A percentile compares a stretch with the other conserved stretches of the same genome.
phyloP scores from a whole-genome alignment of 371 early-diverging fungal species.

The Spiromyces aspiralis region DNA sequence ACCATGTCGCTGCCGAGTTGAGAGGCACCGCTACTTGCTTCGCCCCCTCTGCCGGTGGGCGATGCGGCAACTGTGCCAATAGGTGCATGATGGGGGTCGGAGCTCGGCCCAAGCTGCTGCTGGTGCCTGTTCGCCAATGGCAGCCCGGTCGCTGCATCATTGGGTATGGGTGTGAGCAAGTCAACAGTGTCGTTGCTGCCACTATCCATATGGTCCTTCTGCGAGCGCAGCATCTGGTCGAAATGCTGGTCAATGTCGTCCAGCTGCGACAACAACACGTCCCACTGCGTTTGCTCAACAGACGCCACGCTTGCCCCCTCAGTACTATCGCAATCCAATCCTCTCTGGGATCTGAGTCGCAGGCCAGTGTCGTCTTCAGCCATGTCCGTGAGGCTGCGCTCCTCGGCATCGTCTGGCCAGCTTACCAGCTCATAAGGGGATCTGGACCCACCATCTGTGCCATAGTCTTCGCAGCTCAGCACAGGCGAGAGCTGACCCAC shows the following conservation, averaged over 20 bases:
- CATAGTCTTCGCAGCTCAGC: not conserved
- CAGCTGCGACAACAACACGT: not conserved
- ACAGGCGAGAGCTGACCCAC: not conserved
- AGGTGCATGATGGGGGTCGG: not conserved
- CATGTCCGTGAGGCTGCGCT: not conserved
- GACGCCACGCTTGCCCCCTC: too few relatives aligned
- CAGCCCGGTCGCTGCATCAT: not conserved
- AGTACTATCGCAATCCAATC: not conserved
- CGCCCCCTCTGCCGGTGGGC: not conserved
- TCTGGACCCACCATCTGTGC: not conserved
- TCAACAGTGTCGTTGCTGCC: not conserved
- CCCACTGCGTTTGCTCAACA: not conserved
- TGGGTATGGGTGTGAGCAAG: not conserved
- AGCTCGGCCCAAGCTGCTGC: not conserved
- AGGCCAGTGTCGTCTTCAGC: not conserved
- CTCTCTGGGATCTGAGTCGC: not conserved
- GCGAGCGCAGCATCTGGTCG: not conserved
- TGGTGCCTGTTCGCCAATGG: not conserved
- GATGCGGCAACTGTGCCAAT: not conserved
- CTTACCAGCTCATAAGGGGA: not conserved
- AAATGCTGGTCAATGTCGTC: not conserved
- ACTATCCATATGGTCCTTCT: too few relatives aligned
- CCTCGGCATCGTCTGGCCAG: not conserved
- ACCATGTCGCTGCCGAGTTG: not conserved
- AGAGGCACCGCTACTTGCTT: not conserved